A percentile compares a stretch with the other conserved stretches of the same genome.
phyloP scores from a whole-genome alignment of 768 basidiomycete genomes.

The Pleurotus salmoneostramineus region DNA sequence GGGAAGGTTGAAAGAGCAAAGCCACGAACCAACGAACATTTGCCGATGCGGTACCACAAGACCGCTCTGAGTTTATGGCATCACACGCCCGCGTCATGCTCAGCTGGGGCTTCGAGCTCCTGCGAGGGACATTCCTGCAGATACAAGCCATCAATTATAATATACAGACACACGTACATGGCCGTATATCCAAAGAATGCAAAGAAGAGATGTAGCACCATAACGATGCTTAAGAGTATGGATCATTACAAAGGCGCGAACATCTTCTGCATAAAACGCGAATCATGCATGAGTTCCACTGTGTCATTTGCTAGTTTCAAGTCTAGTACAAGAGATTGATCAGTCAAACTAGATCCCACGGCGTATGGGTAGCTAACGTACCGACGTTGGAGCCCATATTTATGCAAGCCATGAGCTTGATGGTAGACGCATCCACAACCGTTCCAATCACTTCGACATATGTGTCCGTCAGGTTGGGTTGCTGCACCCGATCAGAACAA shows the following conservation, averaged over 20 bases:
- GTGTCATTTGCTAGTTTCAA: conserved; percentile 60
- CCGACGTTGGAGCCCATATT: conserved; percentile 63
- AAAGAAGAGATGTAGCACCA: no score
- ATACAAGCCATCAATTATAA: no score
- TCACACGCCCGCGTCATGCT: no score
- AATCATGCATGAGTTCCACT: conserved; percentile 57
- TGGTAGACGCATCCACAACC: conserved; percentile 47
- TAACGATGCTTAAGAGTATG: not conserved
- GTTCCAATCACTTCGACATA: conserved; percentile 68
- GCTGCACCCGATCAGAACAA: conserved; percentile 21
- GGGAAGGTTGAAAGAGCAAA: no score
- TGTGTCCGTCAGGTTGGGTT: conserved; percentile 41
- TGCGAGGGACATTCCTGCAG: no score
- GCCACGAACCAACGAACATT: no score
- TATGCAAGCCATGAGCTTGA: conserved; percentile 52
- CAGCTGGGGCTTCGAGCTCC: no score
- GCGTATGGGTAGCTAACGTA: conserved; percentile 24
- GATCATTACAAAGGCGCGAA: conserved; percentile 25
- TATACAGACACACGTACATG: no score
- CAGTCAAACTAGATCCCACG: no score
- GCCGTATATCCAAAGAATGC: no score
- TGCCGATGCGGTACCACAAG: no score
- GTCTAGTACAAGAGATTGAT: conserved; percentile 28
- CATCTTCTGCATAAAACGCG: conserved; percentile 46
- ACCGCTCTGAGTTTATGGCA: no score